These are phyloP conservation scores for Paecilomyces sp. DNA, from an alignment of 2,329 filamentous ascomycete species.

Conservation along the genomic window DNA sequence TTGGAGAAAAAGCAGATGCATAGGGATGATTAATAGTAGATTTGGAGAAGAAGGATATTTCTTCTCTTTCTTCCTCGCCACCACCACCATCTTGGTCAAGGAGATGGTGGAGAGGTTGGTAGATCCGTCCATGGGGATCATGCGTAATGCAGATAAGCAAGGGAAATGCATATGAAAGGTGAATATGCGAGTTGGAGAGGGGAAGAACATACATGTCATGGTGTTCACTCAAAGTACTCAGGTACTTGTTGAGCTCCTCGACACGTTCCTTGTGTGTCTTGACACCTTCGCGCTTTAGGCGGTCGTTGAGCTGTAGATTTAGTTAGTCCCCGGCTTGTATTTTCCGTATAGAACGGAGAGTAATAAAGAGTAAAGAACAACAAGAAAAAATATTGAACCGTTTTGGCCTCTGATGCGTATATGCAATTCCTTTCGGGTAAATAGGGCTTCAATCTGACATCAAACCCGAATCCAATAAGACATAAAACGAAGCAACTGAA, in stretches of 20 bases:
- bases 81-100: not conserved
- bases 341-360: too few species aligned
- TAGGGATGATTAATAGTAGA: not conserved
- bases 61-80: not conserved
- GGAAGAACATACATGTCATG: constrained; percentile 70
- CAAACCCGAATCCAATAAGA: not conserved
- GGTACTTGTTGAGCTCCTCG: constrained; percentile 88
- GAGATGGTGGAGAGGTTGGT: not conserved
- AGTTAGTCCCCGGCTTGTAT: not conserved
- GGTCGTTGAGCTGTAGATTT: constrained; percentile 63
- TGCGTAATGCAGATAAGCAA: not conserved
- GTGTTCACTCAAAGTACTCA: constrained; percentile 88
- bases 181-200: not conserved
- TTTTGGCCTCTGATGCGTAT: not conserved
- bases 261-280: constrained; percentile 97
- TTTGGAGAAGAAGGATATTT: not conserved
- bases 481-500: not conserved
- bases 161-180: not conserved
- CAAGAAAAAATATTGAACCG: not conserved
- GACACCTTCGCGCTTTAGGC: constrained; percentile 73
- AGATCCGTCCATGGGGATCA: not conserved
- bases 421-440: not conserved
- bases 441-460: too few species aligned
- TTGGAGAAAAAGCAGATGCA: not conserved
- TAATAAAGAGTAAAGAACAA: not conserved